Base-by-base conservation (phyloP, 345 rosid species). In the Acer campestre region DNA sequence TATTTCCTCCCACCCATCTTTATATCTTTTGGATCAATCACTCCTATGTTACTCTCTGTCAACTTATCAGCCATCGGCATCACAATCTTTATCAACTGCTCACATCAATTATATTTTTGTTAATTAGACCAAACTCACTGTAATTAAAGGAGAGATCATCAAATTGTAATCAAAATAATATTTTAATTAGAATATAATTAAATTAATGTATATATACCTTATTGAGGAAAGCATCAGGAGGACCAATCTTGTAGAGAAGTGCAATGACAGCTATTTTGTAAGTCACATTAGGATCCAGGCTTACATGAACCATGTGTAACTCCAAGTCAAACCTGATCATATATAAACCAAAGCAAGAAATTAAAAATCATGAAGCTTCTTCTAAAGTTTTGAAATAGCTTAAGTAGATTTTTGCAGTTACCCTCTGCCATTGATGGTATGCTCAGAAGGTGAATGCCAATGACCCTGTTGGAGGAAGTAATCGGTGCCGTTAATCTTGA, bases 391-490 rank as follows among this genome's bases (percentile, higher is more conserved):
- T 4, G 38, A 35, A 12, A 53, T 53, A 23, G 6, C 38, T 7
- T 25, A 1, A 13, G 11, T 53, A 53, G 14, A 49, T 13, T 0
- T 49, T 13, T 49, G 18, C 6, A 6, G 13, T 48, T 48, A 86
- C 94, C 94, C 91, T 65, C 82, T 85, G 78, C 93, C 92, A 68
- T 92, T 84, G 79, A 94, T 75, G 59, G 91, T 83, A 23, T 92
- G 96, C 85, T 92, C 96, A 8, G 97, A 92, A 71, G 94, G 96
- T 3, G 96, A 80, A 77, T 92, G 94, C 97, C 98, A 94, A 61
- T 94, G 98, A 70, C 76, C 63, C 80, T 91, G 94, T 49, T 81
- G 84, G 63, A 94, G 97, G 59, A 81, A 63, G 80, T 83, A 94
- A 35, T 71, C 76, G 1, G 84, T 85, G 25, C 86, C 86, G 79